These are phyloP conservation scores for Amoebophrya sp. DNA, from an alignment of 169 alveolate species.

Conservation along the genomic window DNA sequence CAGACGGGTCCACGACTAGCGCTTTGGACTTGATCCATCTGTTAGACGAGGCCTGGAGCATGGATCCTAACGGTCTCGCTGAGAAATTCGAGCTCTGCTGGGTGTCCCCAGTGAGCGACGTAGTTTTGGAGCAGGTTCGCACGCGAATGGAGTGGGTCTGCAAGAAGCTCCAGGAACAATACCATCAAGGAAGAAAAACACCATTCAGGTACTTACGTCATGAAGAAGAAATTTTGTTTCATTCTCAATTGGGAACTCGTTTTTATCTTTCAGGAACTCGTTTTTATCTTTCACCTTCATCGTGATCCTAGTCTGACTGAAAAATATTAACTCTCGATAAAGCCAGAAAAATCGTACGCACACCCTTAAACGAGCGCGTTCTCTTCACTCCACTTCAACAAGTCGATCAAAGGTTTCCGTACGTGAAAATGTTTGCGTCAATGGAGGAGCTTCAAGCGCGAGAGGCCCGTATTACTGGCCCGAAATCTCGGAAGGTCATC, in stretches of 20 bases:
- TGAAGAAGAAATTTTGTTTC: too few relatives aligned
- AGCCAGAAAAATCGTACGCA: not conserved
- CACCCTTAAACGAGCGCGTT: too few relatives aligned
- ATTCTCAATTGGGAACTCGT: too few relatives aligned
- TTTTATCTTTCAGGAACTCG: too few relatives aligned
- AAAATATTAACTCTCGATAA: too few relatives aligned
- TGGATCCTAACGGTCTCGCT: not conserved
- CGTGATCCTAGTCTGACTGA: too few relatives aligned
- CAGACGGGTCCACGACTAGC: not conserved
- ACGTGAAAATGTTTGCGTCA: not conserved
- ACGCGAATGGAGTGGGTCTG: conserved; percentile 13
- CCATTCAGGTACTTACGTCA: not conserved
- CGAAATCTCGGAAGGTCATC: not conserved
- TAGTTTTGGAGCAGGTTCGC: not conserved
- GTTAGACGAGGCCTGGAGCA: not conserved
- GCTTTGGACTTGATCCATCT: not conserved
- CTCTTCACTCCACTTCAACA: too few relatives aligned
- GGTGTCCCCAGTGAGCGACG: not conserved
- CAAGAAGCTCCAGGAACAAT: conserved; percentile 2
- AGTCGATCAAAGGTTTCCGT: not conserved
- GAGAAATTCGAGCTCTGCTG: not conserved
- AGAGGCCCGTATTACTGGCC: not conserved
- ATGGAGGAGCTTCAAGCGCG: not conserved
- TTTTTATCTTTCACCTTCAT: too few relatives aligned
- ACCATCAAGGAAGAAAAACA: not conserved